Evolutionary conservation across 805 yeast species (phyloP), one percentile per base, ranked within the genome.

Genomic region (Yamadazyma paraphyllophila): DNA sequence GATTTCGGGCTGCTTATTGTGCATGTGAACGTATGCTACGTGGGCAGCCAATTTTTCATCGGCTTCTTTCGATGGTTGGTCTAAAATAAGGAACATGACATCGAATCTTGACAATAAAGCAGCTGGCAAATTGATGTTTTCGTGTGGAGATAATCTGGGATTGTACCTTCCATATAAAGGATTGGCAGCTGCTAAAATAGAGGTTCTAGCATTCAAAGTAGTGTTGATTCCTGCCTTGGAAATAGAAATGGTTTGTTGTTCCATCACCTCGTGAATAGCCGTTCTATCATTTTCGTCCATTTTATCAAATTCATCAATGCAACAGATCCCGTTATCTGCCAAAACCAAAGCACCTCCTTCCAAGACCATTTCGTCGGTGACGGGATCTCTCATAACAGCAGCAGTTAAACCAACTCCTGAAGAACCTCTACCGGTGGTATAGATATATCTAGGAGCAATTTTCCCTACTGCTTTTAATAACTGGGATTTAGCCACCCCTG

Each of bases 391-490:
- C 96, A 94, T 90, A 30, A 94, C 99, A 0, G 99, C 99, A 1
- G 99, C 99, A 3, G 99, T 94, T 58, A 94, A 74, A 71, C 99
- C 99, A 38, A 94, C 99, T 46, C 99, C 99, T 0, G 99, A 94
- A 3, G 97, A 90, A 64, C 99, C 99, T 59, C 96, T 82, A 70
- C 99, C 99, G 1, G 99, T 94, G 7, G 99, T 94, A 66, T 94
- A 94, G 26, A 94, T 95, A 41, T 96, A 95, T 60, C 98, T 78
- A 26, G 99, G 99, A 3, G 98, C 94, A 44, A 94, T 86, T 58
- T 91, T 89, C 48, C 89, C 78, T 53, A 94, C 88, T 29, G 95
- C 85, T 63, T 94, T 94, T 52, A 94, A 74, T 60, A 94, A 73
- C 76, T 94, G 99, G 2, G 98, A 94, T 68, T 94, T 94, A 60